Evolutionary conservation across 176 grass and related monocot genomes (phyloP).

Genomic region (Triticum turgidum): DNA sequence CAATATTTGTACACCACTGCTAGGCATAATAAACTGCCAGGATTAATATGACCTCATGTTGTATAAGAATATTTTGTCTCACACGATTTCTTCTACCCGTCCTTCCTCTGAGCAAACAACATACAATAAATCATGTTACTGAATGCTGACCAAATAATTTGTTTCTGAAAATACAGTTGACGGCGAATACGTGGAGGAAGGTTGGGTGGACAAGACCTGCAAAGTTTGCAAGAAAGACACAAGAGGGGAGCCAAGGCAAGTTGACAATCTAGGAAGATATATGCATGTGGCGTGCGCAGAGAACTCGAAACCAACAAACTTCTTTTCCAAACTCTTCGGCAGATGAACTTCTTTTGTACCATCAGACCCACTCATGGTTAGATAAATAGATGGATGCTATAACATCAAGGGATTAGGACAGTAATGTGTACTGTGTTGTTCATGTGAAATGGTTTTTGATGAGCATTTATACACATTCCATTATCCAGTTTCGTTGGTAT

Average conservation of each 20-base stretch:
- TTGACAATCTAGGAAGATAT: slow-evolving; percentile 91
- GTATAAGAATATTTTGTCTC: neutral
- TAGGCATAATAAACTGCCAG: neutral
- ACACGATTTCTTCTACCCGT: neutral
- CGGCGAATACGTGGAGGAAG: slow-evolving; percentile 88
- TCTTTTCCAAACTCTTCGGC: slow-evolving; percentile 73
- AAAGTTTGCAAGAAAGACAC: slow-evolving; percentile 97
- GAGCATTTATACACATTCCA: neutral
- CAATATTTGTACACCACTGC: no score
- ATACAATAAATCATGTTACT: neutral
- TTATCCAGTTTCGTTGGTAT: neutral
- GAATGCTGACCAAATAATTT: slow-evolving; percentile 2
- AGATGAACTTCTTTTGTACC: slow-evolving; percentile 48
- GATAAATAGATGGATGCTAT: slow-evolving; percentile 11
- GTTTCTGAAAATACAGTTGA: slow-evolving; percentile 51
- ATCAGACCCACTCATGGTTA: slow-evolving; percentile 14
- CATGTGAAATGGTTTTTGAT: neutral
- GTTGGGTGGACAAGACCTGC: slow-evolving; percentile 98
- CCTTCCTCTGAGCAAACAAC: neutral
- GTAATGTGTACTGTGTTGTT: slow-evolving; percentile 1
- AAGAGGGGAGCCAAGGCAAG: slow-evolving; percentile 70
- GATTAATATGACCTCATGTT: neutral
- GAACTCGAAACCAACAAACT: slow-evolving; percentile 68
- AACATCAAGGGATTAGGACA: neutral
- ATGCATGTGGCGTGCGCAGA: slow-evolving; percentile 73